Evolutionary conservation across 331 rosid genomes (phyloP), one percentile per base, ranked within the genome.

Genomic region (Acacia concinna): DNA sequence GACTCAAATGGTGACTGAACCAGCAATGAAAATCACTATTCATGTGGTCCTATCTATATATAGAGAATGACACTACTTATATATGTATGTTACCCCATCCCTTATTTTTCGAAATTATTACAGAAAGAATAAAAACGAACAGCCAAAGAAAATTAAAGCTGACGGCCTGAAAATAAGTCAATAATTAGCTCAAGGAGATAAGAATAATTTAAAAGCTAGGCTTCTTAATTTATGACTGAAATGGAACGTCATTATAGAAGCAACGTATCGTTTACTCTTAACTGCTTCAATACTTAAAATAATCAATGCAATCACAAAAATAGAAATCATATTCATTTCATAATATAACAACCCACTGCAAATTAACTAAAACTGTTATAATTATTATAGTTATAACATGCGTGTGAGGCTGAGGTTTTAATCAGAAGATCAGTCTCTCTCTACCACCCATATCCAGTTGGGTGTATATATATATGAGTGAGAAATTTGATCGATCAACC

Each of bases 281-380:
- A 76, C 77, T 28, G 75, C 34, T 75, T 66, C 87, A 71, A 52
- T 66, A 78, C 56, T 23, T 41, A 43, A 41, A 62, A 25, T 68
- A 80, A 68, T 82, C 81, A 80, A 87, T 84, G 78, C 79, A 80
- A 87, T 77, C 76, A 81, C 85, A 81, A 82, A 71, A 85, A 84
- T 76, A 68, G 76, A 47, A 85, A 75, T 82, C 46, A 78, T 75
- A 67, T 77, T 80, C 54, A 78, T 78, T 74, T 79, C 75, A 46
- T 13, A 8, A 23, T 23, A 56, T 21, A 77, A 51, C 64, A 65
- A 74, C 74, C 21, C 5, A 77, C 54, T 71, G 60, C 70, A 51
- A 30, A 46, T 13, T 46, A 64, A 37, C 74, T 85, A 73, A 76
- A 75, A 25, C 37, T 23, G 30, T 43, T 68, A 68, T 41, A 41